Evolutionary conservation across 1,284 basidiomycete species (phyloP).

Genomic region (Pseudozyma hubeiensis): DNA sequence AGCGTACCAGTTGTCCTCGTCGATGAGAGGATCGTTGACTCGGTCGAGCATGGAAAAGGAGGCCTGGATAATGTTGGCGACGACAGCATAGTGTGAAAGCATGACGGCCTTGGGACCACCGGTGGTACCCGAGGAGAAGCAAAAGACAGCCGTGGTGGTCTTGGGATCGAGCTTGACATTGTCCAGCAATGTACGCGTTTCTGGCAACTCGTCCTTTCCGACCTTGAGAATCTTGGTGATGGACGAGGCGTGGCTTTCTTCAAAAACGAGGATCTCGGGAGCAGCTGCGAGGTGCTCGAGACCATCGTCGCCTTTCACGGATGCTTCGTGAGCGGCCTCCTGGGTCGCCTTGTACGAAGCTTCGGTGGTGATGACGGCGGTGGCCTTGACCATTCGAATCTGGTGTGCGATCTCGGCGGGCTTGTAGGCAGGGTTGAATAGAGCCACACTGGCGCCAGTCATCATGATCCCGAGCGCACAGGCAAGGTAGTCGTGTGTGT

Average conservation of each 20-base stretch:
- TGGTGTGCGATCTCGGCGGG: slow-evolving; percentile 58
- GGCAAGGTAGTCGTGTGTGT: slow-evolving; percentile 64
- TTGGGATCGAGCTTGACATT: slow-evolving; percentile 44
- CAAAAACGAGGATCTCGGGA: slow-evolving; percentile 56
- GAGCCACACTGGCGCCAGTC: slow-evolving; percentile 58
- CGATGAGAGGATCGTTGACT: slow-evolving; percentile 57
- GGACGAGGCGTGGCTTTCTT: slow-evolving; percentile 53
- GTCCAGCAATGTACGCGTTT: slow-evolving; percentile 34
- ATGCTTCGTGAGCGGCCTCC: slow-evolving; percentile 43
- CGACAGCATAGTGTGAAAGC: slow-evolving; percentile 62
- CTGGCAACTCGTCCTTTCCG: slow-evolving; percentile 37
- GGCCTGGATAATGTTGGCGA: slow-evolving; percentile 65
- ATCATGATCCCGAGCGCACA: slow-evolving; percentile 61
- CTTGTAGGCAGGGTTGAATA: slow-evolving; percentile 67
- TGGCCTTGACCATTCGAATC: slow-evolving; percentile 56
- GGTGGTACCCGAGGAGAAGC: slow-evolving; percentile 66
- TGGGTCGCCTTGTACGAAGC: slow-evolving; percentile 35
- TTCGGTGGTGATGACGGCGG: slow-evolving; percentile 50
- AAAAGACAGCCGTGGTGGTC: slow-evolving; percentile 56
- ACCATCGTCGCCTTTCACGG: slow-evolving; percentile 34
- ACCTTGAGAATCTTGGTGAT: slow-evolving; percentile 47
- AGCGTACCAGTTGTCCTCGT: slow-evolving; percentile 54
- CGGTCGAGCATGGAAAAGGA: slow-evolving; percentile 61
- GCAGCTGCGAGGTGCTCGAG: slow-evolving; percentile 27
- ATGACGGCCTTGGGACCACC: slow-evolving; percentile 65